phyloP scores from a whole-genome alignment of 208 protist species.

The Leishmania amazonensis region DNA sequence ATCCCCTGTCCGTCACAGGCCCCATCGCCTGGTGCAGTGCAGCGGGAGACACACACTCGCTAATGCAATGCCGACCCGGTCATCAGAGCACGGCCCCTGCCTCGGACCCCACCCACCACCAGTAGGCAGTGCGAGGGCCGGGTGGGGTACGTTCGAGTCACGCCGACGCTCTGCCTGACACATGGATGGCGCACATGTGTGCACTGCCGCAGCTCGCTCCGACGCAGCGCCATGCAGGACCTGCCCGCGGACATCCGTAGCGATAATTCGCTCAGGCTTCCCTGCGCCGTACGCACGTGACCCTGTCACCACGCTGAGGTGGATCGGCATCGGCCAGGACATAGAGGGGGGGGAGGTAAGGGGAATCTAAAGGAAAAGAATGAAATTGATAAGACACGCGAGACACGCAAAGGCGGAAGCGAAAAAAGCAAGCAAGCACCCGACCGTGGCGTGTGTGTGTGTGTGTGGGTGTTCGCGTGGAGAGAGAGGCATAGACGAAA shows the following conservation, averaged over 20 bases:
- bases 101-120: neutral
- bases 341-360: neutral
- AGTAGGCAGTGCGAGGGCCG: neutral
- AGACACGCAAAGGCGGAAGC: neutral
- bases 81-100: neutral
- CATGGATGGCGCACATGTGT: neutral
- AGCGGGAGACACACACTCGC: neutral
- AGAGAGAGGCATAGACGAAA: neutral
- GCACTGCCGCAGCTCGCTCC: neutral
- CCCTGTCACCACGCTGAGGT: neutral
- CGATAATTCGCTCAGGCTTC: neutral
- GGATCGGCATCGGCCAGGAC: neutral
- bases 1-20: neutral
- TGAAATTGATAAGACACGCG: neutral
- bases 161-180: neutral
- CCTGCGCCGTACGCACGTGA: neutral
- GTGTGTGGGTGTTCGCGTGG: too few relatives aligned
- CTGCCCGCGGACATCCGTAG: neutral
- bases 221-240: neutral
- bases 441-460: neutral
- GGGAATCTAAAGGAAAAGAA: slow-evolving; percentile 5
- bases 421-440: too few relatives aligned
- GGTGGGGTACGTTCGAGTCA: neutral
- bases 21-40: neutral
- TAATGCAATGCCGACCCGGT: neutral